A percentile compares a stretch with the other conserved stretches of the same genome.
Conservation (phyloP, 2,329 filamentous ascomycete species). For the Sporothrix pallida region DNA sequence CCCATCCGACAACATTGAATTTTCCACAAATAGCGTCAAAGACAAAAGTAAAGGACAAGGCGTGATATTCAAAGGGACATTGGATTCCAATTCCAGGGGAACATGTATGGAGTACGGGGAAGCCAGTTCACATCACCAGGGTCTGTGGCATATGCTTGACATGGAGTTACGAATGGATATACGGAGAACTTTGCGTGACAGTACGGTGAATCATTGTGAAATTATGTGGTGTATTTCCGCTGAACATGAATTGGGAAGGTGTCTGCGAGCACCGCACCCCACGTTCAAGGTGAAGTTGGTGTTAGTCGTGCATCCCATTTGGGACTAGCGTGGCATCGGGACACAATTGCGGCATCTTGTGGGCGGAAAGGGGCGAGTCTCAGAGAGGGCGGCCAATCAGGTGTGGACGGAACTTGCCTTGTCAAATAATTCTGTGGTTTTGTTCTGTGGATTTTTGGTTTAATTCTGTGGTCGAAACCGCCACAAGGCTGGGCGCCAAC, state of each 20-base stretch:
- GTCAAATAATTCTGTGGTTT: conserved; percentile 1
- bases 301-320: background rate
- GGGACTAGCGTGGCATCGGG: background rate
- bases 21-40: background rate
- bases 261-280: background rate
- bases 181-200: no score
- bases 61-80: no score
- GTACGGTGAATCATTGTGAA: no score
- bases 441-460: conserved; percentile 14
- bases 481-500: background rate
- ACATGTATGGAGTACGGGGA: background rate
- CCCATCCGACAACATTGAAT: no score
- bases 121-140: no score
- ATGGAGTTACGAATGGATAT: no score
- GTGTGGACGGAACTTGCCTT: background rate
- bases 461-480: background rate
- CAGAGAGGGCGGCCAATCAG: background rate
- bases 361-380: background rate
- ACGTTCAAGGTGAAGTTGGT: background rate
- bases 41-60: background rate
- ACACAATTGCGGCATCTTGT: background rate
- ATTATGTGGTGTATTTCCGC: no score
- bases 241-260: background rate
- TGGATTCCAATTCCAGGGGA: no score
- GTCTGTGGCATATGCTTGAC: no score